Evolutionary conservation across 139 green algal genomes (phyloP), one percentile per base, ranked within the genome.

Genomic region (Gonium pectorale): DNA sequence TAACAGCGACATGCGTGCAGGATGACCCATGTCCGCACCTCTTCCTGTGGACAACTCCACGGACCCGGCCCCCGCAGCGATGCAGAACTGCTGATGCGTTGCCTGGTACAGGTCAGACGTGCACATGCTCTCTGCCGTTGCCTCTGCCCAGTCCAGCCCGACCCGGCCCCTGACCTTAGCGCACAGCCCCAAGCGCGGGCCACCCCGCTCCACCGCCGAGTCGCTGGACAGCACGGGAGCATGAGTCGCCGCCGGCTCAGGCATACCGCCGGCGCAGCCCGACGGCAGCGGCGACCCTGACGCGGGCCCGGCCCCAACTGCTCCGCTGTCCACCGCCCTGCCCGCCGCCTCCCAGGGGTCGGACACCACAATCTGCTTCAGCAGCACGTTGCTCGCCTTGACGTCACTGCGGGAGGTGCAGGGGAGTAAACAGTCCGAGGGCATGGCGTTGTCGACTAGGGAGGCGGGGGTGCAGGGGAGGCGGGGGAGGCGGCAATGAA

Each of bases 361-460:
- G 2, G 73, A 54, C 26, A 81, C 54, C 38, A 69, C 73, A 27
- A 81, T 81, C 33, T 78, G 68, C 41, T 78, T 54, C 40, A 78
- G 40, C 29, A 78, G 68, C 68, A 78, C 68, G 68, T 78, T 78
- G 31, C n/a, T 60, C 15, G 68, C 44, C 29, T 78, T 85, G 78
- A 85, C 63, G 35, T 85, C 78, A 3, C 73, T n/a, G n/a, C n/a
- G n/a, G n/a, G n/a, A n/a, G n/a, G n/a, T n/a, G n/a, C n/a, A n/a
- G n/a, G n/a, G n/a, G n/a, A n/a, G n/a, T n/a, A n/a, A n/a, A n/a
- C n/a, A n/a, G n/a, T n/a, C n/a, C n/a, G n/a, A n/a, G n/a, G n/a
- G n/a, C n/a, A n/a, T n/a, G n/a, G n/a, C n/a, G n/a, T n/a, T n/a
- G n/a, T n/a, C n/a, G n/a, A n/a, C n/a, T n/a, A n/a, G n/a, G n/a